These are phyloP conservation scores for Penicilliopsis zonata DNA, from an alignment of 495 filamentous ascomycete genomes.

Conservation along the genomic window DNA sequence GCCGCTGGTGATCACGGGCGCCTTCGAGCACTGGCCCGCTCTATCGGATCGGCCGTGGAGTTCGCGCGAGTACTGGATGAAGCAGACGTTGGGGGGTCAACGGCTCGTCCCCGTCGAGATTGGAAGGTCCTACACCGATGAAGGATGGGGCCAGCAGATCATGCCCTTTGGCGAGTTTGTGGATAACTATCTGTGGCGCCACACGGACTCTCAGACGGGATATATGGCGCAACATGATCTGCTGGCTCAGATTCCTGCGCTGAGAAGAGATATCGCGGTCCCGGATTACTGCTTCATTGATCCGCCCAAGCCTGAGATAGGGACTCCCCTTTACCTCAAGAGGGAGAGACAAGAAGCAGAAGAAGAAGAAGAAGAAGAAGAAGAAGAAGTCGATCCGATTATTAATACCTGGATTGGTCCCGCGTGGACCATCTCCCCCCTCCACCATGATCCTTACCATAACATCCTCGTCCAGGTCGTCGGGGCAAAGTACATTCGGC, in stretches of 20 bases:
- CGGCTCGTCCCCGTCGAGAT: slow-evolving; percentile 81
- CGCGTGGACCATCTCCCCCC: slow-evolving; percentile 71
- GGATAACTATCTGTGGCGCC: slow-evolving; percentile 38
- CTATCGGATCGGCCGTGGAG: slow-evolving; percentile 57
- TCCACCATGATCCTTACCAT: slow-evolving; percentile 90
- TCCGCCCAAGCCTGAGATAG: slow-evolving; percentile 34
- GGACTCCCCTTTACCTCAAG: slow-evolving; percentile 36
- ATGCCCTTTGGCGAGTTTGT: slow-evolving; percentile 68
- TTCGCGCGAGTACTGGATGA: slow-evolving; percentile 59
- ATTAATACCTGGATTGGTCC: slow-evolving; percentile 95
- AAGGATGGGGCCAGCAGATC: slow-evolving; percentile 75
- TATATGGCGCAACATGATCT: slow-evolving; percentile 92
- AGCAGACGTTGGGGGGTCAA: slow-evolving; percentile 61
- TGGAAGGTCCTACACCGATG: slow-evolving; percentile 81
- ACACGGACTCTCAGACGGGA: slow-evolving; percentile 23
- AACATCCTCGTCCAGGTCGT: slow-evolving; percentile 89
- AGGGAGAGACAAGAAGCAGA: slow-evolving; percentile 27
- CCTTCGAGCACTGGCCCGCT: slow-evolving; percentile 68
- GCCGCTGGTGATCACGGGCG: slow-evolving; percentile 60
- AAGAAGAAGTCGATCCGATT: slow-evolving; percentile 22
- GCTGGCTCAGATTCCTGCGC: slow-evolving; percentile 65
- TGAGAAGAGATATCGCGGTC: slow-evolving; percentile 63
- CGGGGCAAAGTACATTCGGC: slow-evolving; percentile 77
- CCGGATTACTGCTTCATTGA: slow-evolving; percentile 79
- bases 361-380: slow-evolving; percentile 1